Conservation (phyloP, 371 early-diverging fungal genomes). For the Mortierella sp. region DNA sequence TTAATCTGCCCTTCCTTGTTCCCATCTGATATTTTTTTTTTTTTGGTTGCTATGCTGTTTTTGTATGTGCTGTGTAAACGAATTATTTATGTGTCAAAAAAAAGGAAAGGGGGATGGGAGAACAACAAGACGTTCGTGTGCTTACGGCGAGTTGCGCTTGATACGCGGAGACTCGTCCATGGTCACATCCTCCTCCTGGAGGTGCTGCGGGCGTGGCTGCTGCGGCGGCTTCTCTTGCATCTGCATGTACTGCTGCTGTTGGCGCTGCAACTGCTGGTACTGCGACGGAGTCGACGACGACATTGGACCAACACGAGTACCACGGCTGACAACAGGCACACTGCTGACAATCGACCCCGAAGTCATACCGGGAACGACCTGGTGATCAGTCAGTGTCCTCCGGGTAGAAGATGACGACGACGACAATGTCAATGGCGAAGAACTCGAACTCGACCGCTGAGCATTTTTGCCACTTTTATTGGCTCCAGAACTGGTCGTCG, state of each 20-base stretch:
- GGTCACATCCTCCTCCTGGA: neutral
- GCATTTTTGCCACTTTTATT: neutral
- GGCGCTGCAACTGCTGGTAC: neutral
- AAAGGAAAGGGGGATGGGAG: neutral
- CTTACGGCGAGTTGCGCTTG: neutral
- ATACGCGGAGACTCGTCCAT: neutral
- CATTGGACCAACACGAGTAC: neutral
- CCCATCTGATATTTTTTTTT: too few species aligned
- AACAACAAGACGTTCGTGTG: too few species aligned
- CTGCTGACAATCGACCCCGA: too few species aligned
- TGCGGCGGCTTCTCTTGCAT: neutral
- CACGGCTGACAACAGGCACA: neutral
- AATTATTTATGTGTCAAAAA: too few species aligned
- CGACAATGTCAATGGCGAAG: neutral
- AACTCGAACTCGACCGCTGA: neutral
- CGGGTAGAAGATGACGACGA: neutral
- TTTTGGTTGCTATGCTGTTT: too few species aligned
- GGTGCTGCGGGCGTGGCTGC: neutral
- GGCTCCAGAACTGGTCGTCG: neutral
- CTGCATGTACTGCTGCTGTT: neutral
- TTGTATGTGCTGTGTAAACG: too few species aligned
- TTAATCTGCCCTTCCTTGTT: too few species aligned
- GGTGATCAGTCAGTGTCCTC: neutral
- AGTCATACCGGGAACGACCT: neutral
- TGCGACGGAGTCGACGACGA: neutral